Evolutionary conservation across 2,329 filamentous ascomycete genomes (phyloP), one percentile per base, ranked within the genome.

Genomic region (Apiospora phragmitis): DNA sequence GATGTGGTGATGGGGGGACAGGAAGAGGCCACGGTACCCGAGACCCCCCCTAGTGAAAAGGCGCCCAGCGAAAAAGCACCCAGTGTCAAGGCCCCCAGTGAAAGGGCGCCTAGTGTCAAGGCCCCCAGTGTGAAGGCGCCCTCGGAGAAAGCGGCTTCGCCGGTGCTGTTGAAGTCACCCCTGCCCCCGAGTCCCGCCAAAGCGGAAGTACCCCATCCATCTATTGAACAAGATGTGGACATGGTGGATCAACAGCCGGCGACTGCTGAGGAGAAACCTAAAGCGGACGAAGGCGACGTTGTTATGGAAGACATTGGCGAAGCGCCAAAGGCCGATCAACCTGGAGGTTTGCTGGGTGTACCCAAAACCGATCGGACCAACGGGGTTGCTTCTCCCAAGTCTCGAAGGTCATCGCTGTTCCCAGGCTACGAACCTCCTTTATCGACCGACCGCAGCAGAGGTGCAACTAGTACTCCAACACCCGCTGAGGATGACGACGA

Each of bases 401-500:
- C 71, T 49, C 75, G 70, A 24, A 74, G 69, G 42, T 75, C 74
- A 14, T 75, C 72, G 32, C 43, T 69, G 21, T 75, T 74, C 32
- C 75, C 75, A 51, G 80, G 80, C 67, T 76, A 76, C 29, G 76
- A 73, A 69, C 76, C 70, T 51, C 76, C 72, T 49, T 75, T 72
- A 32, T 78, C 70, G 67, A 76, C 68, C 67, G 73, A 69, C 71
- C 74, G 73, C 35, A 80, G 78, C 67, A 78, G 78, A 72, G 71
- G 73, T 6, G 79, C 72, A 1, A 78, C 78, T 0, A 87, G 82
- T 71, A 87, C 83, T 9, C 85, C 86, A 4, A 87, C 86, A 4
- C 85, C 85, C 51, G 80, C 83, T 41, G 83, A 86, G 24, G 85
- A 86, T 47, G 85, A 86, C 67, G 86, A 88, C 68, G 85, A 86